Percentiles rank a stretch among this genome's conserved stretches.
Conservation (phyloP, 1,284 basidiomycete species). For the Vanrija sp. region DNA sequence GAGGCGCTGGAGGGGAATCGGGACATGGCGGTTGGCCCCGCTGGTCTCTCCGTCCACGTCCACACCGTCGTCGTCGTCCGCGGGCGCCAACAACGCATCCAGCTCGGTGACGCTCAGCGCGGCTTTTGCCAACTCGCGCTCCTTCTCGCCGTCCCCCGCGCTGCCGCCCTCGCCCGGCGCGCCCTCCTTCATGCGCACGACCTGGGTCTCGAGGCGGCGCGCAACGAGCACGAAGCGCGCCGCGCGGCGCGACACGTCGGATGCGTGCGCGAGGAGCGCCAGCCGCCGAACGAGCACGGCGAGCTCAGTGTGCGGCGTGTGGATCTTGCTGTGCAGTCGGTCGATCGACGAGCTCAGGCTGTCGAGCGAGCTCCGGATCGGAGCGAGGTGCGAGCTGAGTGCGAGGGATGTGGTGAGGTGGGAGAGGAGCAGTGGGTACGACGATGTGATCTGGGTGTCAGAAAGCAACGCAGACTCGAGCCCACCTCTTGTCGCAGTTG, state of each 20-base stretch:
- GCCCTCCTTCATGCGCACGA: conserved; percentile 57
- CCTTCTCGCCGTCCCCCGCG: conserved; percentile 67
- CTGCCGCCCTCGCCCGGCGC: conserved; percentile 18
- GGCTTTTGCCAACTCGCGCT: conserved; percentile 80
- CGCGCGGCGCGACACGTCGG: conserved; percentile 74
- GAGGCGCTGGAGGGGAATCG: conserved; percentile 59
- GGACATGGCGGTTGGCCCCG: not conserved
- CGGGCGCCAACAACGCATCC: conserved; percentile 23
- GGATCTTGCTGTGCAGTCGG: conserved; percentile 78
- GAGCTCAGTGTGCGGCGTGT: conserved; percentile 70
- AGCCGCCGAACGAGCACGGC: conserved; percentile 66
- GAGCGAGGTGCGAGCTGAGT: conserved; percentile 54
- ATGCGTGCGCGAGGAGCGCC: conserved; percentile 70
- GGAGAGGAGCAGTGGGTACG: conserved; percentile 48
- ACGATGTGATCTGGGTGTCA: conserved; percentile 44
- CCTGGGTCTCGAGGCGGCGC: conserved; percentile 72
- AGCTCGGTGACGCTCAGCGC: conserved; percentile 85
- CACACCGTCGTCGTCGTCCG: not conserved
- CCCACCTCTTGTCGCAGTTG: conserved; percentile 77
- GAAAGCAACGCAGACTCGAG: conserved; percentile 52
- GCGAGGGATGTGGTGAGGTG: conserved; percentile 60
- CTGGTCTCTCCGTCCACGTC: not conserved
- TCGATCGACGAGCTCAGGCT: conserved; percentile 36
- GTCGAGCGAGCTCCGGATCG: conserved; percentile 41
- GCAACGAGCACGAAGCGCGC: conserved; percentile 78